Percentiles rank a stretch among this genome's conserved stretches.
These are phyloP conservation scores for Aaosphaeria pasadenensis DNA, from an alignment of 2,329 filamentous ascomycete genomes.

Conservation along the genomic window DNA sequence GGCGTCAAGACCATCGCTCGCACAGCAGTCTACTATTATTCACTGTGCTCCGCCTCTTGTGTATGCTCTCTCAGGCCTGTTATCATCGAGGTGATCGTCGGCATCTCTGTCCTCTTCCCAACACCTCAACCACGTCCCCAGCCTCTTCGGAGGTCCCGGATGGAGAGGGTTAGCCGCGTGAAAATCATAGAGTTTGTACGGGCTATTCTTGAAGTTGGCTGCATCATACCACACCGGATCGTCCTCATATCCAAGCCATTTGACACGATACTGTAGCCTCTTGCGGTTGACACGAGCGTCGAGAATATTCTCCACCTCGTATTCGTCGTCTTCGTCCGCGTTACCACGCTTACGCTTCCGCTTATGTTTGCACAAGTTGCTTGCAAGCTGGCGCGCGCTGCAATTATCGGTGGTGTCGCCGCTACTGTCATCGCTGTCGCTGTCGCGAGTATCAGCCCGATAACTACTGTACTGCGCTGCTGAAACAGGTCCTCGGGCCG, in stretches of 20 bases:
- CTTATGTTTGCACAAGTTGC: conserved; percentile 1
- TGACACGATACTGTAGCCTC: conserved; percentile 5
- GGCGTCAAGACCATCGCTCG: no score
- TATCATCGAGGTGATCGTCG: conserved; percentile 3
- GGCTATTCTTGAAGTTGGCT: conserved; percentile 9
- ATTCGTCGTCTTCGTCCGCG: conserved; percentile 3
- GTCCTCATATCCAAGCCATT: conserved; percentile 6
- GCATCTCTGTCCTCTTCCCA: conserved; percentile 6
- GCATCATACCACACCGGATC: conserved; percentile 7
- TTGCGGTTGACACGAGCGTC: conserved; percentile 3
- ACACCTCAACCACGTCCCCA: conserved; percentile 1
- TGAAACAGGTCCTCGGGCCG: conserved; percentile 2
- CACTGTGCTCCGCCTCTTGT: not conserved
- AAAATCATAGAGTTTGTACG: conserved; percentile 4
- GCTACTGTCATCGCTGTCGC: conserved; percentile 3
- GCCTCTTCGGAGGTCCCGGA: conserved; percentile 1
- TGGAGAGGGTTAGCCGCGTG: conserved; percentile 2
- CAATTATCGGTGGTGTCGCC: not conserved
- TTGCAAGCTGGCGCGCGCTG: conserved; percentile 3
- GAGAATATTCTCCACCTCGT: conserved; percentile 5
- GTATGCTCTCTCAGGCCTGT: conserved; percentile 1
- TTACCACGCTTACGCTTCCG: conserved; percentile 1
- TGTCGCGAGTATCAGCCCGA: not conserved
- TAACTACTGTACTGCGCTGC: conserved; percentile 3
- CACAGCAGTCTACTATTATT: not conserved